Evolutionary conservation across 352 stramenopile species (phyloP), one percentile per base, ranked within the genome.

Genomic region (Phytopythium montanum): DNA sequence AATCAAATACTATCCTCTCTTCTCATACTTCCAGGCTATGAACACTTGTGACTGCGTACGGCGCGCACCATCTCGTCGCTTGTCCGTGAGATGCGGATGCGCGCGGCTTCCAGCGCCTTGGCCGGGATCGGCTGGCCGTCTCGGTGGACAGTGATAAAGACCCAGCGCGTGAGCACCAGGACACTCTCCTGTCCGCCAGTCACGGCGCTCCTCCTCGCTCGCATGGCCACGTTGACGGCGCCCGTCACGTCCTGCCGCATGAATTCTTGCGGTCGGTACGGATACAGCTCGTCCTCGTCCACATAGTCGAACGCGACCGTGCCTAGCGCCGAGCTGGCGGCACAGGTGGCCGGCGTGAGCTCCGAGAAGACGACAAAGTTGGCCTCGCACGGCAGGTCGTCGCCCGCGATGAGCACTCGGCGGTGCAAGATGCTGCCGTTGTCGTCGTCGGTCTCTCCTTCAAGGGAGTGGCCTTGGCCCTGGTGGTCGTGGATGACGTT

Each of bases 291-390:
- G 38, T 76, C 69, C 38, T 73, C 62, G 59, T 76, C 65, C 39
- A 76, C 69, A 26, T 60, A 73, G 49, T 76, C 69, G 19, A 75
- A 28, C 5, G 70, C 64, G 4, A 75, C 8, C 38, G 72, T 13
- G 16, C 57, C 65, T n/a, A 23, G 3, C 18, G 26, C 5, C 8
- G 28, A 8, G 51, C 9, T 29, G 19, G 23, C 34, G 50, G 26
- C 36, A 28, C 18, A 38, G 3, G 16, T 59, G 36, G 54, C 4
- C 54, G 48, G 36, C 16, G 66, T 41, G 13, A 72, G 18, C 41
- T 79, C 61, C 0, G 65, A 62, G 49, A 80, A 77, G 29, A 77
- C 54, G 34, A 77, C 69, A 28, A 70, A 65, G 54, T 65, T 76
- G 13, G 61, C 60, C 59, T 80, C 72, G 12, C 66, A 68, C 18